Base-by-base conservation (phyloP, 805 yeast species). In the Myxozyma vanderwaltii region DNA sequence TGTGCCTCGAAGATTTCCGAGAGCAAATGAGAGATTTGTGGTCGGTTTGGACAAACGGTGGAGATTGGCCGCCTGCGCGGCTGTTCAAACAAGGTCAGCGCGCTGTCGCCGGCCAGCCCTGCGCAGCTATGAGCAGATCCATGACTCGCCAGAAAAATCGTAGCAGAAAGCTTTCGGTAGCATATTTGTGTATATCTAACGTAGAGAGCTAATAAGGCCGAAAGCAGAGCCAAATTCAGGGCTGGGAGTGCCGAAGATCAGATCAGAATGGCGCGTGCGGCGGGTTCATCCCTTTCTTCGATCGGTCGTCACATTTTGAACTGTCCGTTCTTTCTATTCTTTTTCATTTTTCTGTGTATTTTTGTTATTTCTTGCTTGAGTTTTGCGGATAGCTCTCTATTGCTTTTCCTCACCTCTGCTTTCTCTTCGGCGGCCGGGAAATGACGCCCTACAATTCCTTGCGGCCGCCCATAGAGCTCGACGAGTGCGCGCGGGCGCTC, bases 251-350 rank as follows among this genome's bases (percentile, higher is more conserved):
- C 50, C n/a, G n/a, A n/a, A n/a, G 50, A 31, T 31, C 50, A 46
- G 50, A 46, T 46, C 50, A 46, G 51, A 24, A 35, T 48, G 51
- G 51, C n/a, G 51, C 43, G 53, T 41, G 54, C 54, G 48, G 48
- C 48, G 47, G 33, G 23, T 40, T 39, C 58, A 46, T 54, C 52
- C 52, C 58, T 54, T 46, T 33, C 52, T 39, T 54, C 58, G 58
- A 54, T 54, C 58, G 40, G 51, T 26, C 52, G 41, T 40, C 29
- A 46, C 53, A 51, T 31, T n/a, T 27, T 4, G 15, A 19, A n/a
- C 38, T 23, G 23, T 27, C 33, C 27, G 27, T 33, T 27, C 3
- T 39, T 41, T 40, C n/a, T 21, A n/a, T 31, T 8, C 10, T 41
- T 27, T 44, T 19, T 36, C 12, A 24, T 43, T 21, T 19, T 36